A percentile compares a stretch with the other conserved stretches of the same genome.
These are phyloP conservation scores for Saposhnikovia divaricata DNA, from an alignment of 129 eudicot genomes.

Conservation along the genomic window DNA sequence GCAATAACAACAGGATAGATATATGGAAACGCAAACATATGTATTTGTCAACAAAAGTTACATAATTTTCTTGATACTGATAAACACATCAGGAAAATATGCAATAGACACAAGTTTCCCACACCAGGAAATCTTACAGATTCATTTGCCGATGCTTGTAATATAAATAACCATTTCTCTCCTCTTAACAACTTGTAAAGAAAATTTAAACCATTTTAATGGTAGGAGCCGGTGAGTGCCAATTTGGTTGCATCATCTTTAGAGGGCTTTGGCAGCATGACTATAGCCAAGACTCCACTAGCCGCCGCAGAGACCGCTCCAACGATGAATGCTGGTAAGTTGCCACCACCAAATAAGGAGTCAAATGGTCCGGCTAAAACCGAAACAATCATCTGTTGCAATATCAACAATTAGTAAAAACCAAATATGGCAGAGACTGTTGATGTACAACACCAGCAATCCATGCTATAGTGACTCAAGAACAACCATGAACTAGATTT, in stretches of 20 bases:
- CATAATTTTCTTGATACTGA: too few relatives aligned
- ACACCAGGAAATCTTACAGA: not conserved
- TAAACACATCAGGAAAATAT: not conserved
- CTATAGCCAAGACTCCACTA: slow-evolving; percentile 44
- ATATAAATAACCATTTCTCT: not conserved
- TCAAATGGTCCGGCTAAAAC: slow-evolving; percentile 71
- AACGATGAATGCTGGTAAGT: slow-evolving; percentile 62
- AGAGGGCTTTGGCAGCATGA: slow-evolving; percentile 45
- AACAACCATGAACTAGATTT: slow-evolving; percentile 1
- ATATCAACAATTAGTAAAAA: too few relatives aligned
- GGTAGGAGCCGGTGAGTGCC: not conserved
- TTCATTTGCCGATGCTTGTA: not conserved
- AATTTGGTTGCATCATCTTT: slow-evolving; percentile 12
- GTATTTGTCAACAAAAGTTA: too few relatives aligned
- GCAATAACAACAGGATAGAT: too few relatives aligned
- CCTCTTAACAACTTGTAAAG: not conserved
- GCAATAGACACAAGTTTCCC: not conserved
- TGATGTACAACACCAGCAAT: not conserved
- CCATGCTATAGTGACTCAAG: not conserved
- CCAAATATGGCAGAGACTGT: too few relatives aligned
- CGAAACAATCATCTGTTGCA: slow-evolving; percentile 55
- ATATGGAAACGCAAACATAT: too few relatives aligned
- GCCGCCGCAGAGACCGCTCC: slow-evolving; percentile 55
- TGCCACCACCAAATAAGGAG: slow-evolving; percentile 63
- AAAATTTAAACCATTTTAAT: not conserved